Evolutionary conservation across 1,139 yeast genomes (phyloP).

Genomic region (Yamadazyma sp.): DNA sequence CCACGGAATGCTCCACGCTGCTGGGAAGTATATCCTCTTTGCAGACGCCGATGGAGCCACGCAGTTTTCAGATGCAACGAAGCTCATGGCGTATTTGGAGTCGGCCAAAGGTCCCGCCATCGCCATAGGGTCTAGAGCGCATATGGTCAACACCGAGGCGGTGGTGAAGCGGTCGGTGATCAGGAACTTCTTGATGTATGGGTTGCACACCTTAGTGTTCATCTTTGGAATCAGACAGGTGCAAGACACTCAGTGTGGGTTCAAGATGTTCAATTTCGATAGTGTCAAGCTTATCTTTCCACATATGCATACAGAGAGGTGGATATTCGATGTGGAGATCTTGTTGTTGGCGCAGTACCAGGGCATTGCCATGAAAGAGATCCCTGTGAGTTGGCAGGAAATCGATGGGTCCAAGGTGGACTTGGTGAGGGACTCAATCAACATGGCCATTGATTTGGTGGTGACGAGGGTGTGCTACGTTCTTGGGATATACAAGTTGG

Average conservation of each 20-base stretch:
- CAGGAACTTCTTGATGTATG: conserved; percentile 90
- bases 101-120: conserved; percentile 48
- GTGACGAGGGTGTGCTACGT: conserved; percentile 88
- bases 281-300: conserved; percentile 75
- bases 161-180: conserved; percentile 89
- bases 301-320: conserved; percentile 91
- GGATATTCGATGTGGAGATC: conserved; percentile 97
- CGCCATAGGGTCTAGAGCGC: conserved; percentile 93
- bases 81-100: conserved; percentile 47
- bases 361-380: conserved; percentile 64
- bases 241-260: conserved; percentile 96
- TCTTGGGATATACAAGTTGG: conserved; percentile 68
- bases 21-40: conserved; percentile 76
- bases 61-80: conserved; percentile 65
- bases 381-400: conserved; percentile 95
- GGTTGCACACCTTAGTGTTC: conserved; percentile 81
- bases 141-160: conserved; percentile 94
- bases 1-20: conserved; percentile 78
- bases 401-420: conserved; percentile 94
- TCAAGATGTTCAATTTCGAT: conserved; percentile 78
- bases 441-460: conserved; percentile 94
- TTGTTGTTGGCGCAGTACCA: conserved; percentile 77
- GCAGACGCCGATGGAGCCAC: conserved; percentile 99
- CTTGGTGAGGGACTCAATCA: conserved; percentile 84
- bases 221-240: conserved; percentile 86